These are phyloP conservation scores for Mortierella sp. DNA, from an alignment of 371 early-diverging fungal genomes.

Conservation along the genomic window DNA sequence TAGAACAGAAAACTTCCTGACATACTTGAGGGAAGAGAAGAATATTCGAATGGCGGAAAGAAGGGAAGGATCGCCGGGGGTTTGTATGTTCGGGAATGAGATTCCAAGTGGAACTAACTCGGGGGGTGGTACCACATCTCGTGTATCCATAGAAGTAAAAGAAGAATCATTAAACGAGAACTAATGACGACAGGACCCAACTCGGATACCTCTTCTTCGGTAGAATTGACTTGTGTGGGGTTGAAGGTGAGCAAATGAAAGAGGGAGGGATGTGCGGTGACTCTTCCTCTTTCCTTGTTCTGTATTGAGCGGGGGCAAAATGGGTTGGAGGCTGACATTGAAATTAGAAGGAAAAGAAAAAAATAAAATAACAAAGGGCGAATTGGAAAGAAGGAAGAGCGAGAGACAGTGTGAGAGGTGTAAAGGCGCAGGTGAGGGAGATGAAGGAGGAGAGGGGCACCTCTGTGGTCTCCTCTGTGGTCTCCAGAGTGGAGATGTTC, in stretches of 20 bases:
- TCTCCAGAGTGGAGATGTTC: neutral
- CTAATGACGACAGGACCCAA: neutral
- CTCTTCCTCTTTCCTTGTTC: neutral
- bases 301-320: neutral
- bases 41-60: neutral
- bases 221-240: neutral
- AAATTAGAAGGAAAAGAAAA: constrained; percentile 1
- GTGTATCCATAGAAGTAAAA: neutral
- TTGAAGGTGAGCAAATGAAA: neutral
- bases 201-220: neutral
- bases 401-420: neutral
- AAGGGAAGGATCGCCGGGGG: neutral
- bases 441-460: neutral
- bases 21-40: neutral
- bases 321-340: constrained; percentile 13
- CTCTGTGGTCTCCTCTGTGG: neutral
- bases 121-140: neutral
- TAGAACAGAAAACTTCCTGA: neutral
- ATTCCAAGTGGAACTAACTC: neutral
- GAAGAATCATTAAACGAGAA: neutral
- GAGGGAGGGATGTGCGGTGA: neutral
- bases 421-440: neutral
- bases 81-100: neutral
- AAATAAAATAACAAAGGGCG: neutral
- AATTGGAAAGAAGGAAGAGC: neutral